phyloP scores from a whole-genome alignment of 495 filamentous ascomycete species.

The Penicillium tannophilum region DNA sequence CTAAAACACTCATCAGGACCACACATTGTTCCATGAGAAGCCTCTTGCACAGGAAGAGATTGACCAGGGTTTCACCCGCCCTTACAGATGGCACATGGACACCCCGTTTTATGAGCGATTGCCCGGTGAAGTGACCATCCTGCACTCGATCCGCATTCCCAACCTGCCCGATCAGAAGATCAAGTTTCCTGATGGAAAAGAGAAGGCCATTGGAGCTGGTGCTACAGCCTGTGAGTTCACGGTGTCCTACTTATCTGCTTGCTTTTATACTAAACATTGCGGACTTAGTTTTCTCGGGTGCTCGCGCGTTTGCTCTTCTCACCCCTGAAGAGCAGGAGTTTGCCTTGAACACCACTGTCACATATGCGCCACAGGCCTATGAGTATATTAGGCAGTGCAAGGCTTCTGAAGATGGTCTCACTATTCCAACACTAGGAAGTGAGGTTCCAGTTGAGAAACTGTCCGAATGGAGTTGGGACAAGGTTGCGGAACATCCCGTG shows the following conservation, averaged over 20 bases:
- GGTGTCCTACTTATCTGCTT: neutral
- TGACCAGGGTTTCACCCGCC: slow-evolving; percentile 10
- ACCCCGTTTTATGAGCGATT: slow-evolving; percentile 18
- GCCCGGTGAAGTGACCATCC: slow-evolving; percentile 17
- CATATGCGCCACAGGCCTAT: slow-evolving; percentile 17
- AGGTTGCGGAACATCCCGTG: slow-evolving; percentile 18
- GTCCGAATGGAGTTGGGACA: slow-evolving; percentile 16
- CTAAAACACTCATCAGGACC: slow-evolving; percentile 6
- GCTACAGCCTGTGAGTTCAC: slow-evolving; percentile 14
- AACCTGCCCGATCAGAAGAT: slow-evolving; percentile 17
- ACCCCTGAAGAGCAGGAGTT: slow-evolving; percentile 14
- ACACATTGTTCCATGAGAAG: slow-evolving; percentile 13
- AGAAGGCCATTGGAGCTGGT: slow-evolving; percentile 15
- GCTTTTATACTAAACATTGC: neutral
- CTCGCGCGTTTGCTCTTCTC: slow-evolving; percentile 12
- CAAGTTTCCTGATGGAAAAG: slow-evolving; percentile 18
- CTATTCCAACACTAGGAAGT: slow-evolving; percentile 11
- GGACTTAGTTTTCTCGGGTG: slow-evolving; percentile 15
- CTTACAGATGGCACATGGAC: slow-evolving; percentile 20
- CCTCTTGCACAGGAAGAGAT: slow-evolving; percentile 7
- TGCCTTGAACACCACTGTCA: slow-evolving; percentile 17
- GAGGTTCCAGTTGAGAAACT: slow-evolving; percentile 13
- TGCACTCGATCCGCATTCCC: slow-evolving; percentile 16
- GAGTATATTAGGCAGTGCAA: slow-evolving; percentile 18
- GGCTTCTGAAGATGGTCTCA: slow-evolving; percentile 13